Evolutionary conservation across 78 protist species (phyloP).

Genomic region (Dictyostelium firmibasis): DNA sequence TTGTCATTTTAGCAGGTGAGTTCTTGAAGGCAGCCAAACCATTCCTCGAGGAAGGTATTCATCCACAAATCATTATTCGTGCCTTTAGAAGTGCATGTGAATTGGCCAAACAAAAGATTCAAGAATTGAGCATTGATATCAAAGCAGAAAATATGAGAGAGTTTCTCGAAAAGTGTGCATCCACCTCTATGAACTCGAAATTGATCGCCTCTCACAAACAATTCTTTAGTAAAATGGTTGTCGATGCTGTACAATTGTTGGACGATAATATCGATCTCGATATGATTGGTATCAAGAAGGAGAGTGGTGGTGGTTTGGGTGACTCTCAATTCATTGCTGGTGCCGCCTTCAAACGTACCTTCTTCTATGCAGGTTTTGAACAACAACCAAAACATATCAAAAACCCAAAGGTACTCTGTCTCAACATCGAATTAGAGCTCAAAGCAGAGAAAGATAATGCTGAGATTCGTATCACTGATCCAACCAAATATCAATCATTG

Average conservation of each 20-base stretch:
- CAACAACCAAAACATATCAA: slow-evolving; percentile 98
- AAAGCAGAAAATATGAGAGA: slow-evolving; percentile 75
- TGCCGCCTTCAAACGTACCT: slow-evolving; percentile 99
- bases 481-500: slow-evolving; percentile 93
- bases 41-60: slow-evolving; percentile 98
- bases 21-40: slow-evolving; percentile 96
- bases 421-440: slow-evolving; percentile 99
- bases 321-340: slow-evolving; percentile 98
- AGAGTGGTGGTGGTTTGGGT: slow-evolving; percentile 95
- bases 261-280: slow-evolving; percentile 89
- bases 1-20: slow-evolving; percentile 98
- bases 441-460: slow-evolving; percentile 99
- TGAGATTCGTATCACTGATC: slow-evolving; percentile 95
- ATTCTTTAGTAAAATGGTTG: slow-evolving; percentile 97
- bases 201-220: slow-evolving; percentile 92
- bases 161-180: slow-evolving; percentile 94
- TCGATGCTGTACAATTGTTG: slow-evolving; percentile 95
- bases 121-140: slow-evolving; percentile 52
- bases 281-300: slow-evolving; percentile 99
- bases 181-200: slow-evolving; percentile 98
- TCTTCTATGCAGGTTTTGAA: slow-evolving; percentile 99
- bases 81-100: slow-evolving; percentile 89
- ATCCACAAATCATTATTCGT: slow-evolving; percentile 97
- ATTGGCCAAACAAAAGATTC: slow-evolving; percentile 72
- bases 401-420: slow-evolving; percentile 93